phyloP scores from a whole-genome alignment of 192 early-diverging fungal species.

The Anaeromyces robustus region DNA sequence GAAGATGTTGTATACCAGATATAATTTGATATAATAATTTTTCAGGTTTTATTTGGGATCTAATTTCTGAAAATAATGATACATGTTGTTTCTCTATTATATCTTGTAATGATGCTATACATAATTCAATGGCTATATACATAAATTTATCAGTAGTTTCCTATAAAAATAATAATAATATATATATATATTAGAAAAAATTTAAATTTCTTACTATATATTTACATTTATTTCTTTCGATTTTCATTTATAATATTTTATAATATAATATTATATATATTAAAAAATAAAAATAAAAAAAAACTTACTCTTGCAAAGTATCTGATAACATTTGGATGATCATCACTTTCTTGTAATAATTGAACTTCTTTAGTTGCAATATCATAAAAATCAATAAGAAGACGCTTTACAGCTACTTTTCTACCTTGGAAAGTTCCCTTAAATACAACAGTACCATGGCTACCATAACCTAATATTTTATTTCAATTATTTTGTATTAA shows the following conservation, averaged over 20 bases:
- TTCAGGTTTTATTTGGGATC: constrained; percentile 31
- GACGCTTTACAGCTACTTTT: constrained; percentile 81
- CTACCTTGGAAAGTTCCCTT: constrained; percentile 84
- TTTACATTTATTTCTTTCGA: too few species aligned
- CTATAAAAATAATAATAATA: too few species aligned
- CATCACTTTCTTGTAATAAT: constrained; percentile 80
- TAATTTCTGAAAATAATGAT: constrained; percentile 27
- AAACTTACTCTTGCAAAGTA: constrained; percentile 69
- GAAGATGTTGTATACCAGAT: constrained; percentile 70
- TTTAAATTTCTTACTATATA: too few species aligned
- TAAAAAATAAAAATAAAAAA: not conserved
- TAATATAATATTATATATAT: not conserved
- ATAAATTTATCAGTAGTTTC: constrained; percentile 80
- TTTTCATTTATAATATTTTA: too few species aligned
- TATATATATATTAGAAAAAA: too few species aligned
- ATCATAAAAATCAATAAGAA: constrained; percentile 90
- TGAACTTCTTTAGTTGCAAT: constrained; percentile 87
- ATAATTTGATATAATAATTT: constrained; percentile 71
- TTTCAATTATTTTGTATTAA: not conserved
- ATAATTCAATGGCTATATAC: constrained; percentile 94
- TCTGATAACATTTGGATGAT: constrained; percentile 90
- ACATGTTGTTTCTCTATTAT: constrained; percentile 45
- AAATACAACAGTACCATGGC: constrained; percentile 93
- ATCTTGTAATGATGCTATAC: constrained; percentile 77
- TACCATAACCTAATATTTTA: constrained; percentile 60